Base-by-base conservation (phyloP, 129 eudicot species). In the Solidago caesia region DNA sequence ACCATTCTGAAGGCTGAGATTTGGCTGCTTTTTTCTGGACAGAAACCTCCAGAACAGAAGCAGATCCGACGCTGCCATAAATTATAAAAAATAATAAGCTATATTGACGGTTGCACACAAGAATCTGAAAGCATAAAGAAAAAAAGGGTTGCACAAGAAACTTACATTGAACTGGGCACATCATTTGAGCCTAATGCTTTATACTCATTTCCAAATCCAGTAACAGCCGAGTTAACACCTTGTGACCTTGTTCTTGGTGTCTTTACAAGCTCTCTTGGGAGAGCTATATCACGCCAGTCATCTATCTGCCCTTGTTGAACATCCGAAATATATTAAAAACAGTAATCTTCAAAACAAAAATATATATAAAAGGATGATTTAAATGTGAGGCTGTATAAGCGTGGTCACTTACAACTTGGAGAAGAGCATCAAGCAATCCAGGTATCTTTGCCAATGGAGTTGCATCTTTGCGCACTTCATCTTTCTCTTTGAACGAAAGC, bases 401-500 rank as follows among this genome's bases (percentile, higher is more conserved):
- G 26, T 72, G 42, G 69, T 29, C 46, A 86, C 96, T 21, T 95
- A 95, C 99, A 79, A 95, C 84, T 89, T 89, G 99, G 77, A 95
- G 92, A 85, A 95, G 92, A 82, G 97, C 97, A 81, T 95, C 99
- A 25, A 95, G 97, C 77, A 95, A 71, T 67, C 99, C 99, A 46
- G 97, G 94, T 77, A 95, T 89, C 76, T 91, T 91, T 11, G 99
- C 97, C 44, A 95, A 86, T 51, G 99, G 99, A 66, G 96, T 95
- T 56, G 99, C 95, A 73, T 95, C 99, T 84, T 91, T 95, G 51
- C 99, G 87, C 82, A 95, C 81, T 51, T 95, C 99, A 71, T 95
- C 99, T 77, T 95, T 95, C 79, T 95, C 99, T 82, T 95, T 95
- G 77, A 95, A 95, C 16, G 97, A 95, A 44, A 95, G 96, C 82